Conservation (phyloP, 2,329 filamentous ascomycete species). For the Sporothrix luriei region DNA sequence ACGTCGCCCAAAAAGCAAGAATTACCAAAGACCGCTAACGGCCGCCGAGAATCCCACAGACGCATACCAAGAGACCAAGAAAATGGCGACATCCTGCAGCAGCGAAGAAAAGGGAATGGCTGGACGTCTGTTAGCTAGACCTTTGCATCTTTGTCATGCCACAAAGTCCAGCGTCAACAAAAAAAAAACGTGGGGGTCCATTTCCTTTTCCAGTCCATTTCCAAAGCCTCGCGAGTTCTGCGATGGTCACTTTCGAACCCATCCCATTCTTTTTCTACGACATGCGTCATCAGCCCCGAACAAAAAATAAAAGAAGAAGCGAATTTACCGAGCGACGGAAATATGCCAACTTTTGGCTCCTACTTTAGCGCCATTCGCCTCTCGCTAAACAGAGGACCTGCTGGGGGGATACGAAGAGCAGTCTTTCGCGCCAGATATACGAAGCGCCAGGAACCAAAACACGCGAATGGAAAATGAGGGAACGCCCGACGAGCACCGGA, state of each 20-base stretch:
- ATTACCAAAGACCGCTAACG: no score
- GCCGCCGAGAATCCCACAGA: not conserved
- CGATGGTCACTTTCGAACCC: not conserved
- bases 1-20: not conserved
- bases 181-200: conserved; percentile 15
- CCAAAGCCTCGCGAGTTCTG: not conserved
- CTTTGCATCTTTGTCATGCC: no score
- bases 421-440: not conserved
- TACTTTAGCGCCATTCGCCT: no score
- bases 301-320: not conserved
- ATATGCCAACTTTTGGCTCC: no score
- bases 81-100: conserved; percentile 20
- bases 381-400: no score
- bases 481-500: not conserved
- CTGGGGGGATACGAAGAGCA: no score
- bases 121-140: no score
- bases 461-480: no score
- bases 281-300: not conserved
- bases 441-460: not conserved
- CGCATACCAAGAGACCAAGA: not conserved
- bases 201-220: not conserved
- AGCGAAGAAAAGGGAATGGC: not conserved
- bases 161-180: not conserved
- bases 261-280: conserved; percentile 8
- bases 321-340: not conserved